Conservation (phyloP, 345 rosid genomes). For the Euphorbia lathyris region DNA sequence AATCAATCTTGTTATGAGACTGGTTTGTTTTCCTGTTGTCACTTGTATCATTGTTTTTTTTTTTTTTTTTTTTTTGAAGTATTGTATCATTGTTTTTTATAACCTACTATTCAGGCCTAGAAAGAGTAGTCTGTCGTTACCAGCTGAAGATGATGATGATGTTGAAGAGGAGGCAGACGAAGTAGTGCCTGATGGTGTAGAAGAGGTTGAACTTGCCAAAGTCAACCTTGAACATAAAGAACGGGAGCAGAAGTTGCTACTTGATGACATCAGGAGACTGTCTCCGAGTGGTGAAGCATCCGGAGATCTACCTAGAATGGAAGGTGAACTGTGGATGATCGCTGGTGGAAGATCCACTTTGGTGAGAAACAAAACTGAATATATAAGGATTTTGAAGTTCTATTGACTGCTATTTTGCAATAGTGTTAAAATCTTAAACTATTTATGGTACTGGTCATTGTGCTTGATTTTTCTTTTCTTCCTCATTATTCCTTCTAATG, state of each 20-base stretch:
- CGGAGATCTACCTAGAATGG: slow-evolving; percentile 42
- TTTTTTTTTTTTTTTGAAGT: too few species aligned
- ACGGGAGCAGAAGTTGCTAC: slow-evolving; percentile 64
- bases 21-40: background rate
- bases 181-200: slow-evolving; percentile 94
- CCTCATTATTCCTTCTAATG: slow-evolving; percentile 1
- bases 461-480: background rate
- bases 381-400: slow-evolving; percentile 9
- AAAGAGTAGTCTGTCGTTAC: slow-evolving; percentile 79
- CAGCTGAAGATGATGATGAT: slow-evolving; percentile 91
- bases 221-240: slow-evolving; percentile 79
- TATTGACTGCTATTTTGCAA: background rate
- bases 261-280: slow-evolving; percentile 74
- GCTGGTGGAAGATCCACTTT: slow-evolving; percentile 41
- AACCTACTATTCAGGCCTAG: slow-evolving; percentile 66
- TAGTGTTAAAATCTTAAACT: background rate
- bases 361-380: slow-evolving; percentile 35
- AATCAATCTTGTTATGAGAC: background rate
- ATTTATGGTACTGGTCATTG: background rate
- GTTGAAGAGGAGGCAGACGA: slow-evolving; percentile 97
- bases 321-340: slow-evolving; percentile 49
- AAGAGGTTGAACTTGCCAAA: slow-evolving; percentile 96
- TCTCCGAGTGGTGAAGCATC: slow-evolving; percentile 51
- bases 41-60: slow-evolving; percentile 14
- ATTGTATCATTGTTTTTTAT: slow-evolving; percentile 14